Evolutionary conservation across 305 asterid species (phyloP).

Genomic region (Salvia sclarea): DNA sequence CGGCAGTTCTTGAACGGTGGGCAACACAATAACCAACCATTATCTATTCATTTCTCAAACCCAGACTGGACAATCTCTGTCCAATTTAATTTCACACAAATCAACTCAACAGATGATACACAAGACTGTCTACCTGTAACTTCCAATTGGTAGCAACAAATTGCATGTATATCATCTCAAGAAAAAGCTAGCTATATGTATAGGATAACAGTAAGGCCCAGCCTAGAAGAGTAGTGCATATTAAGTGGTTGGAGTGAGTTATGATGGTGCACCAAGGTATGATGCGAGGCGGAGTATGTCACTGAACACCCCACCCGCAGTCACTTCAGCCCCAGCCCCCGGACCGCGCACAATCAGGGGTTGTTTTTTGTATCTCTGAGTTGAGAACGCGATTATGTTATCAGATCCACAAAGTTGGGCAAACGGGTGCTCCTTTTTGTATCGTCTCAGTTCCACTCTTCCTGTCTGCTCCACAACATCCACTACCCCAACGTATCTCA

Average conservation of each 20-base stretch:
- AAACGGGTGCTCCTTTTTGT: constrained; percentile 83
- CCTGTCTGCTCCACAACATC: constrained; percentile 81
- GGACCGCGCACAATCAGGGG: constrained; percentile 94
- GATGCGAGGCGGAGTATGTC: constrained; percentile 97
- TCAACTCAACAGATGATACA: too few relatives aligned
- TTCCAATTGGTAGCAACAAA: too few relatives aligned
- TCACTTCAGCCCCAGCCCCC: constrained; percentile 98
- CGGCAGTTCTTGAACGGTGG: too few relatives aligned
- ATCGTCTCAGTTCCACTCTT: constrained; percentile 71
- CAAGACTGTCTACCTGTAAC: too few relatives aligned
- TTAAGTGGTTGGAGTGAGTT: constrained; percentile 13
- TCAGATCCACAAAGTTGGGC: constrained; percentile 96
- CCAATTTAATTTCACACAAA: too few relatives aligned
- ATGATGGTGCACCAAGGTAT: constrained; percentile 94
- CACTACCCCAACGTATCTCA: constrained; percentile 93
- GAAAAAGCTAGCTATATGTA: too few relatives aligned
- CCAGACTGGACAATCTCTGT: too few relatives aligned
- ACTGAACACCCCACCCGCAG: constrained; percentile 94
- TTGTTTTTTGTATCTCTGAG: constrained; percentile 84
- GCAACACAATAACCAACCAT: too few relatives aligned
- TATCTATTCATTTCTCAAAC: too few relatives aligned
- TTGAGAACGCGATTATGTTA: constrained; percentile 94
- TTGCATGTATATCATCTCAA: too few relatives aligned
- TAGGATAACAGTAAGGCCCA: too few relatives aligned
- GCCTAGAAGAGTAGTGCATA: too few relatives aligned